Evolutionary conservation across 2,329 filamentous ascomycete species (phyloP), one percentile per base, ranked within the genome.

Genomic region (Dryadomyces quercus-mongolicae): DNA sequence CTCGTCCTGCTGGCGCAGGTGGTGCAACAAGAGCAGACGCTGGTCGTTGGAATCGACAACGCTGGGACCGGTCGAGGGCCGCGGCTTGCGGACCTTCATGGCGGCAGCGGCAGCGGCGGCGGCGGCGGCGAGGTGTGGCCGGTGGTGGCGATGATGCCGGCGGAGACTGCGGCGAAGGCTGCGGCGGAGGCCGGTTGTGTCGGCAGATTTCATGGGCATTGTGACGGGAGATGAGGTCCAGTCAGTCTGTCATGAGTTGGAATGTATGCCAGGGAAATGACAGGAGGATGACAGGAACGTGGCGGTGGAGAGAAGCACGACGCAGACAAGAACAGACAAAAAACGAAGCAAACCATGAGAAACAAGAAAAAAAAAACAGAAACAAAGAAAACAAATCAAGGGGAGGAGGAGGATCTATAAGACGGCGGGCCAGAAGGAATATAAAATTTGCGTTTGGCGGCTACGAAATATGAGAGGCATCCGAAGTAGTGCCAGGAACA

Each of bases 131-230:
- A 51, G 18, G 13, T 43, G 49, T 13, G 21, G 15, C 13, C 20
- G 16, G 38, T 42, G 51, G 16, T 54, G 56, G 25, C 52, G 56
- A n/a, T 49, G 55, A 25, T 51, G 42, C 47, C 54, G 48, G 16
- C 52, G 57, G 6, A 42, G 51, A 18, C 55, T 54, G 36, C 52
- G 57, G 18, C 54, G 57, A 34, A 52, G 42, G 46, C 51, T 51
- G 22, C 53, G 51, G 36, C 52, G 57, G 6, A 53, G 50, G 44
- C 38, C 21, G 31, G 18, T 36, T 16, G 54, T 43, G 15, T 51
- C 36, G 31, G 47, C 51, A 5, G 51, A 54, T 51, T 56, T 59
- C 47, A 52, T 13, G 49, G 57, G 45, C 55, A 58, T 57, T 5
- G 36, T 12, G 36, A 40, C 13, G 12, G 21, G 21, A 47, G 13